Evolutionary conservation across 2,329 filamentous ascomycete genomes (phyloP), one percentile per base, ranked within the genome.

Genomic region (Sphaerulina populicola): DNA sequence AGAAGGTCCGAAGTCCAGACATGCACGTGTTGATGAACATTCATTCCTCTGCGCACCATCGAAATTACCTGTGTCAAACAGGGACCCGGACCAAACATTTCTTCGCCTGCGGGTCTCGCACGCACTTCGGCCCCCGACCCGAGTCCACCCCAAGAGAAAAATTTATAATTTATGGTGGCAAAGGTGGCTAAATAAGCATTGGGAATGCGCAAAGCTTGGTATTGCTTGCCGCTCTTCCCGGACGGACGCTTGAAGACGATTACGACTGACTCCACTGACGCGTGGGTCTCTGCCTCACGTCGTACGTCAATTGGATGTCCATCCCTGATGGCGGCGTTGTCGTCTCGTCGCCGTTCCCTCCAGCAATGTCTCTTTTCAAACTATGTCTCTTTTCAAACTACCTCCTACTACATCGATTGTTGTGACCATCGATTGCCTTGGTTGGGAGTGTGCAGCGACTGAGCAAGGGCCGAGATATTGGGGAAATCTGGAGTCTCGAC

Each of bases 211-310:
- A 50, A 49, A 44, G 38, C 33, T 53, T 46, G 41, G 43, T 43
- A 35, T 39, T 30, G 41, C 42, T 53, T 50, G 42, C 43, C 43
- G 51, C 39, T n/a, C 38, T 30, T 39, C 31, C 51, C 51, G 43
- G 2, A 21, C 41, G 21, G 27, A 21, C 44, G 33, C 29, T 14
- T 31, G 43, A n/a, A 30, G 33, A 23, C 21, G 47, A 50, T 53
- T 53, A 53, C 51, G 47, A 53, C 39, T n/a, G 42, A 33, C 30
- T 47, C 51, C 41, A 49, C 46, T 27, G 36, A 45, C 42, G 47
- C 51, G 51, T 42, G 47, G 31, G 31, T n/a, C 31, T 35, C 31
- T 35, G 31, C 31, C 10, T 42, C 27, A 30, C 15, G 46, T 38
- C 45, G 46, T 53, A 53, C 51, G 51, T 53, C 47, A 50, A 53